Conservation (phyloP, 2,329 filamentous ascomycete genomes). For the Purpureocillium takamizusanense region DNA sequence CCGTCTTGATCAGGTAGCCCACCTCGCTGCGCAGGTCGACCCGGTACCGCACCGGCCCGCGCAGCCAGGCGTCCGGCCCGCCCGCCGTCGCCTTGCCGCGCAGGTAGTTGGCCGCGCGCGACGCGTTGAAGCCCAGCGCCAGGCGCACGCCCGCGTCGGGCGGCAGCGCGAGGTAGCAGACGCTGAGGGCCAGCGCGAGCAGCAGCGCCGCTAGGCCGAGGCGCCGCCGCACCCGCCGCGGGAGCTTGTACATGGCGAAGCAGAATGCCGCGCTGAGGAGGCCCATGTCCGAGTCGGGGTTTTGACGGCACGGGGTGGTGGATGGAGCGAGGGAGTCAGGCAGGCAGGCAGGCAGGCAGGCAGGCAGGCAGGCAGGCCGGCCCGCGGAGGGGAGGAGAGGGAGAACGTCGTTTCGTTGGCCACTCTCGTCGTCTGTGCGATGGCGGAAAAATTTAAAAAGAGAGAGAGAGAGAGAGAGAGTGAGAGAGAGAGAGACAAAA, state of each 20-base stretch:
- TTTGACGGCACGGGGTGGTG: no score
- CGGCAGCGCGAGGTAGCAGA: constrained; percentile 20
- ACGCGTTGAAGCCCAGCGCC: constrained; percentile 22
- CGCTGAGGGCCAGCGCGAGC: constrained; percentile 13
- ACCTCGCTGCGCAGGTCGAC: constrained; percentile 37
- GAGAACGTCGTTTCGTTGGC: no score
- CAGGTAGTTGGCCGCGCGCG: constrained; percentile 21
- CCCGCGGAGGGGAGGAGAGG: no score
- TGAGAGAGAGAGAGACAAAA: no score
- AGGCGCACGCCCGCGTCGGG: constrained; percentile 22
- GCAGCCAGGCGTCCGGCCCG: constrained; percentile 34
- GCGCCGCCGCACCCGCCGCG: constrained; percentile 19
- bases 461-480: no score
- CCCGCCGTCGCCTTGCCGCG: constrained; percentile 14
- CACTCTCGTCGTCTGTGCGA: no score
- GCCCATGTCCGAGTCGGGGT: no score
- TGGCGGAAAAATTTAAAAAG: no score
- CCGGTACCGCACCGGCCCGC: constrained; percentile 26
- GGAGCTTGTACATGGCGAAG: constrained; percentile 8
- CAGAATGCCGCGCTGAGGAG: no score
- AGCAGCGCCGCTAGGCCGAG: constrained; percentile 13
- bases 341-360: no score
- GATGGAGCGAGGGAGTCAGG: no score
- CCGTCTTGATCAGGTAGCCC: constrained; percentile 45
- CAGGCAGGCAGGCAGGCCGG: no score